These are phyloP conservation scores for Vitis rupestris DNA, from an alignment of 164 flowering plant genomes.

Conservation along the genomic window DNA sequence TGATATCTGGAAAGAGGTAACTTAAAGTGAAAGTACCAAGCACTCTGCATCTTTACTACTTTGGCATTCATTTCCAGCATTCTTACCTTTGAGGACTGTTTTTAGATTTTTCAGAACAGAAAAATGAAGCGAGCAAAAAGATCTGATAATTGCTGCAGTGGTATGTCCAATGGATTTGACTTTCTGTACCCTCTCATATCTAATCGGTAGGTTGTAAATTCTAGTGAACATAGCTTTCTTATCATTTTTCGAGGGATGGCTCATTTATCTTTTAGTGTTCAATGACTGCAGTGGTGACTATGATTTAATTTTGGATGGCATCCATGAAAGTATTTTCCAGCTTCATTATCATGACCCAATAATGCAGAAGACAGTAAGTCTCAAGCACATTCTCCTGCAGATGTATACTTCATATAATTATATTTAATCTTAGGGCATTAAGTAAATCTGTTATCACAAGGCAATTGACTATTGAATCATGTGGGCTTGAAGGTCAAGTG, in stretches of 20 bases:
- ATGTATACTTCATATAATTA: background rate
- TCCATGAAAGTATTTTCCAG: too few species aligned
- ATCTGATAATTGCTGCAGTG: constrained; percentile 22
- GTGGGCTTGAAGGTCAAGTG: constrained; percentile 64
- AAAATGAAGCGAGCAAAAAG: constrained; percentile 49
- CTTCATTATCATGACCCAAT: constrained; percentile 85
- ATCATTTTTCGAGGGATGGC: too few species aligned
- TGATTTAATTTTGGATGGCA: too few species aligned
- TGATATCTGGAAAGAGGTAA: too few species aligned
- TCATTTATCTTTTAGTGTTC: too few species aligned
- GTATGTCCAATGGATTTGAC: constrained; percentile 44
- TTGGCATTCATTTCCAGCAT: constrained; percentile 2
- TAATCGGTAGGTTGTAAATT: constrained; percentile 54
- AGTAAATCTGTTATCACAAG: constrained; percentile 1
- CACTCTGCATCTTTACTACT: constrained; percentile 4
- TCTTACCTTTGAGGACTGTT: constrained; percentile 9
- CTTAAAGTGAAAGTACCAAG: background rate
- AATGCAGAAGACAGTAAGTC: constrained; percentile 90
- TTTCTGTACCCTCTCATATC: constrained; percentile 67
- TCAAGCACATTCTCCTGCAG: background rate
- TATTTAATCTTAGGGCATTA: background rate
- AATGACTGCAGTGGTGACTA: too few species aligned
- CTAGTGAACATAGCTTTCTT: too few species aligned
- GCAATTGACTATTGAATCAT: constrained; percentile 5
- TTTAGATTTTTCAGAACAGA: constrained; percentile 82